Evolutionary conservation across 208 protist genomes (phyloP).

Genomic region (Wallacemonas rigidus): DNA sequence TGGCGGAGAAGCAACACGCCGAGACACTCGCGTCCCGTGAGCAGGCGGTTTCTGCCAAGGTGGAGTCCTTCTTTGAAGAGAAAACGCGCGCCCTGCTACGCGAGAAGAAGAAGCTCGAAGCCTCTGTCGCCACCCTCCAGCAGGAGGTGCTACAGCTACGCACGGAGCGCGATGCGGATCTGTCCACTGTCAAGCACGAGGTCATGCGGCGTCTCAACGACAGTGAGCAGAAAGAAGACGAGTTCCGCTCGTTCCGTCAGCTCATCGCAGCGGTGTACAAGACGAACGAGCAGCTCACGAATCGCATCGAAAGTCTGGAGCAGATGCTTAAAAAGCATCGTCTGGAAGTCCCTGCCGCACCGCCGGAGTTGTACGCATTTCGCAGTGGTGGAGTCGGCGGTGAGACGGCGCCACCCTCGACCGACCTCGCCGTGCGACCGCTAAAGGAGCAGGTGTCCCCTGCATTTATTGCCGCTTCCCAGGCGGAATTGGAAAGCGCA

Average conservation of each 20-base stretch:
- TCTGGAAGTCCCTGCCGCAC: slow-evolving; percentile 50
- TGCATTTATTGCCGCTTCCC: slow-evolving; percentile 59
- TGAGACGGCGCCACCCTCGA: neutral
- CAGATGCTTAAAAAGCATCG: slow-evolving; percentile 45
- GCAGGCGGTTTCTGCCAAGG: slow-evolving; percentile 42
- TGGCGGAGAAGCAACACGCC: slow-evolving; percentile 22
- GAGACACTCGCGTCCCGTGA: slow-evolving; percentile 44
- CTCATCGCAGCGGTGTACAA: slow-evolving; percentile 79
- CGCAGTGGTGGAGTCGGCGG: slow-evolving; percentile 26
- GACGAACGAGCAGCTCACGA: slow-evolving; percentile 63
- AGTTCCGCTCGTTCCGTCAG: slow-evolving; percentile 67
- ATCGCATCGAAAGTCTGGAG: slow-evolving; percentile 66
- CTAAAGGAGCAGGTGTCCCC: slow-evolving; percentile 32
- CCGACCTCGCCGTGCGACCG: slow-evolving; percentile 13
- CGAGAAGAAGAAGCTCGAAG: slow-evolving; percentile 45
- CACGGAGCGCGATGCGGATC: slow-evolving; percentile 58
- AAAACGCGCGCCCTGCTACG: slow-evolving; percentile 58
- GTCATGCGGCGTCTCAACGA: slow-evolving; percentile 64
- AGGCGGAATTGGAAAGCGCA: slow-evolving; percentile 54
- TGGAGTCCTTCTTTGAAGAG: slow-evolving; percentile 68
- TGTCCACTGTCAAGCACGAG: slow-evolving; percentile 55
- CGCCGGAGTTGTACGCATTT: slow-evolving; percentile 44
- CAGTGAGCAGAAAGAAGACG: slow-evolving; percentile 67
- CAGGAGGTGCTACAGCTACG: slow-evolving; percentile 50
- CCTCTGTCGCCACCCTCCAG: slow-evolving; percentile 29